phyloP scores from a whole-genome alignment of 2,329 filamentous ascomycete genomes.

The Conoideocrella luteorostrata region DNA sequence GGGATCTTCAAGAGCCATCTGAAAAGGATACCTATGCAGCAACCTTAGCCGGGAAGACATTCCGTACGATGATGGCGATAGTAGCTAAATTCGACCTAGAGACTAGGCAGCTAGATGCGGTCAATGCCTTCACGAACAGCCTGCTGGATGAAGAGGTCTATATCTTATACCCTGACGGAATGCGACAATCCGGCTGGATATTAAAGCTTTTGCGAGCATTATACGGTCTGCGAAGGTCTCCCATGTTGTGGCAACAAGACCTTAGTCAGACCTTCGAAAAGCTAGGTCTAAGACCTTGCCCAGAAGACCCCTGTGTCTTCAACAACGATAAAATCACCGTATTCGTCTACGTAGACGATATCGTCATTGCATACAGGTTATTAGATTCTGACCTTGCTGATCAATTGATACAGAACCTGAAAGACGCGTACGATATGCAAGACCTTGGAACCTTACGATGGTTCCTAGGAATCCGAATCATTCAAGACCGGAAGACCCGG shows the following conservation, averaged over 20 bases:
- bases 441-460: background rate
- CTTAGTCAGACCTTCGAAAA: background rate
- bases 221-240: background rate
- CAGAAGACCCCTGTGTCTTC: background rate
- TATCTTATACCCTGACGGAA: too few relatives aligned
- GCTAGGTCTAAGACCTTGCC: background rate
- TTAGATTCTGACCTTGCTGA: background rate
- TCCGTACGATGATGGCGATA: background rate
- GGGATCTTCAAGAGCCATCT: background rate
- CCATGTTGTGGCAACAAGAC: background rate
- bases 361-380: background rate
- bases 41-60: background rate
- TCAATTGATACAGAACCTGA: background rate
- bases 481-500: background rate
- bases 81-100: too few relatives aligned
- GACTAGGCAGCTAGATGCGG: background rate
- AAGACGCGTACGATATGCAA: background rate
- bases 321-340: background rate
- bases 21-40: background rate
- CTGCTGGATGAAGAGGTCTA: too few relatives aligned
- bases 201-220: too few relatives aligned
- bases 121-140: background rate
- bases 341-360: background rate
- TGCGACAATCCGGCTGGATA: too few relatives aligned
- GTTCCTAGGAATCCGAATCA: background rate